Percentiles rank a stretch among this genome's conserved stretches.
These are phyloP conservation scores for Wickerhamomyces sp. DNA, from an alignment of 1,139 yeast species.

Conservation along the genomic window DNA sequence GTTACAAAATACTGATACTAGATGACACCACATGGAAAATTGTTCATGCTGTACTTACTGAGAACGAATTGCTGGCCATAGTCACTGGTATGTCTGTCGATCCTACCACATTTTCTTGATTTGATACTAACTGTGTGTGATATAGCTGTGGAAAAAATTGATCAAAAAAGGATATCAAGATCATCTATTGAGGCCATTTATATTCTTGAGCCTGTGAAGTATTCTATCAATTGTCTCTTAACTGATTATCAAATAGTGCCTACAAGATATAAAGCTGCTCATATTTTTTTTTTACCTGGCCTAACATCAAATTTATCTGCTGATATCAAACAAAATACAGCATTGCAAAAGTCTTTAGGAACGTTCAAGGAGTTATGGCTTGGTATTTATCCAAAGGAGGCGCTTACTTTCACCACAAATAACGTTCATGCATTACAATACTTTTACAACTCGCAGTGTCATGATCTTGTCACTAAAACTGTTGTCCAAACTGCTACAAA, in stretches of 20 bases:
- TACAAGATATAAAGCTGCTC: conserved; percentile 52
- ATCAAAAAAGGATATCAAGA: conserved; percentile 45
- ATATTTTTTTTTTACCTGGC: conserved; percentile 55
- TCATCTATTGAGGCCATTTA: conserved; percentile 55
- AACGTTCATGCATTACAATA: conserved; percentile 57
- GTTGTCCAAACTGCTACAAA: conserved; percentile 53
- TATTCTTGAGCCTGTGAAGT: conserved; percentile 49
- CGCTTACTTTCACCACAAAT: conserved; percentile 39
- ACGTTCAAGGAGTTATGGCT: conserved; percentile 33
- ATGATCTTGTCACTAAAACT: conserved; percentile 55
- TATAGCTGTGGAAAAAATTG: conserved; percentile 48
- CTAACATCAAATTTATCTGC: conserved; percentile 28
- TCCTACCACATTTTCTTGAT: not conserved
- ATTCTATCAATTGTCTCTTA: conserved; percentile 52
- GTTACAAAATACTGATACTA: conserved; percentile 37
- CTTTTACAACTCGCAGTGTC: conserved; percentile 66
- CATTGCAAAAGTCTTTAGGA: conserved; percentile 27
- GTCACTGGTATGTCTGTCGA: conserved; percentile 16
- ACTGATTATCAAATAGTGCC: conserved; percentile 54
- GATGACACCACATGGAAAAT: conserved; percentile 33
- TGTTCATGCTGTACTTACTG: conserved; percentile 31
- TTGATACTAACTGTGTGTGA: not conserved
- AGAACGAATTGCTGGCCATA: conserved; percentile 33
- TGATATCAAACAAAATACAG: conserved; percentile 26
- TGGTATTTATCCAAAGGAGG: conserved; percentile 44